Conservation (phyloP, 1,284 basidiomycete species). For the Macrocystidia cucumis region DNA sequence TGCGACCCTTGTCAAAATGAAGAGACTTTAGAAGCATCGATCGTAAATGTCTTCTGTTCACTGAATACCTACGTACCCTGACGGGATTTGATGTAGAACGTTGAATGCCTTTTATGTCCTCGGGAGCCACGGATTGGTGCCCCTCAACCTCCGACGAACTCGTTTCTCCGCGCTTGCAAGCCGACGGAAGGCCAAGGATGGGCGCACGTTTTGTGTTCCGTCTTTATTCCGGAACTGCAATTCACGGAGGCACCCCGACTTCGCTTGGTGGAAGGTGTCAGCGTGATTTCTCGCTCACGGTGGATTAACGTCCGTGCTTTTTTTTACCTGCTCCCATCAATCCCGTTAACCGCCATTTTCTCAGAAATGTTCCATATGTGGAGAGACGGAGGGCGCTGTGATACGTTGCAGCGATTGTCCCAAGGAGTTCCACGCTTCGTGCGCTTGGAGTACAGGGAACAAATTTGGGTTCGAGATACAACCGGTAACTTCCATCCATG, state of each 20-base stretch:
- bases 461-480: conserved; percentile 89
- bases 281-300: conserved; percentile 56
- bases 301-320: conserved; percentile 50
- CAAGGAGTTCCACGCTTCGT: conserved; percentile 80
- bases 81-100: conserved; percentile 47
- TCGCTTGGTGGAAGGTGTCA: conserved; percentile 83
- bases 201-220: conserved; percentile 86
- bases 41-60: conserved; percentile 38
- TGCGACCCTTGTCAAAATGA: conserved; percentile 85
- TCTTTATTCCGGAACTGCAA: conserved; percentile 79
- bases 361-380: conserved; percentile 60
- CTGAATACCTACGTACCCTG: conserved; percentile 2
- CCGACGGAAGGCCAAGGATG: conserved; percentile 93
- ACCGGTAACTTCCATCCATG: conserved; percentile 41
- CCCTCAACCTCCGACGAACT: conserved; percentile 43
- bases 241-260: conserved; percentile 72
- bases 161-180: conserved; percentile 80
- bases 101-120: conserved; percentile 72
- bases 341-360: conserved; percentile 6
- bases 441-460: conserved; percentile 80
- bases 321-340: background rate
- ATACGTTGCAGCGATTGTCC: conserved; percentile 80
- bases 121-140: conserved; percentile 41
- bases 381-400: conserved; percentile 67
- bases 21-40: conserved; percentile 65